A percentile compares a stretch with the other conserved stretches of the same genome.
Evolutionary conservation across 2,329 filamentous ascomycete genomes (phyloP).

Genomic region (Aspergillus sp.): DNA sequence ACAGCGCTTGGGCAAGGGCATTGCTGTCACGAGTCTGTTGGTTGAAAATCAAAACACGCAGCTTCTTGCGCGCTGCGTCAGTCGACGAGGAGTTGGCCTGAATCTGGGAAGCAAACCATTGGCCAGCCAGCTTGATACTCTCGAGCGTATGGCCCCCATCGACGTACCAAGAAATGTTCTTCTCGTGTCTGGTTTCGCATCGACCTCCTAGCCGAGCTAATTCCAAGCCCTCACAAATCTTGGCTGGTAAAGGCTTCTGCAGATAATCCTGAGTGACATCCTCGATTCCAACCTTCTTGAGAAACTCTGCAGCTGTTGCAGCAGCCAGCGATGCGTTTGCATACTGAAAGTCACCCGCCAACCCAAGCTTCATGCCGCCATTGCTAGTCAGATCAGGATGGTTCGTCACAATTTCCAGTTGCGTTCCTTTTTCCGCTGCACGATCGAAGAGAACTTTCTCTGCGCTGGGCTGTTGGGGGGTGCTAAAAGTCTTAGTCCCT

Average conservation of each 20-base stretch:
- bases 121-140: conserved; percentile 72
- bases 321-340: conserved; percentile 62
- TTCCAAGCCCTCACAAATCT: conserved; percentile 66
- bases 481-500: conserved; percentile 63
- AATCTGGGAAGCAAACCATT: conserved; percentile 69
- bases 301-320: conserved; percentile 45
- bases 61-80: conserved; percentile 32
- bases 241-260: conserved; percentile 53
- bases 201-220: conserved; percentile 70
- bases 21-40: conserved; percentile 81
- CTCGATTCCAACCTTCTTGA: conserved; percentile 35
- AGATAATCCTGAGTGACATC: conserved; percentile 38
- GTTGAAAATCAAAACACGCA: conserved; percentile 79
- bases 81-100: conserved; percentile 34
- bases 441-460: conserved; percentile 57
- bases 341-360: conserved; percentile 63
- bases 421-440: conserved; percentile 50
- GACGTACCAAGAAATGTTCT: conserved; percentile 69
- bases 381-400: conserved; percentile 47
- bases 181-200: conserved; percentile 66
- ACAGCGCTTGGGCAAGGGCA: conserved; percentile 62
- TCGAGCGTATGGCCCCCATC: conserved; percentile 88
- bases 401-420: conserved; percentile 49
- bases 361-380: conserved; percentile 53
- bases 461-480: conserved; percentile 56